A percentile compares a stretch with the other conserved stretches of the same genome.
Evolutionary conservation across 2,329 filamentous ascomycete genomes (phyloP).

Genomic region (Fusarium acutatum): DNA sequence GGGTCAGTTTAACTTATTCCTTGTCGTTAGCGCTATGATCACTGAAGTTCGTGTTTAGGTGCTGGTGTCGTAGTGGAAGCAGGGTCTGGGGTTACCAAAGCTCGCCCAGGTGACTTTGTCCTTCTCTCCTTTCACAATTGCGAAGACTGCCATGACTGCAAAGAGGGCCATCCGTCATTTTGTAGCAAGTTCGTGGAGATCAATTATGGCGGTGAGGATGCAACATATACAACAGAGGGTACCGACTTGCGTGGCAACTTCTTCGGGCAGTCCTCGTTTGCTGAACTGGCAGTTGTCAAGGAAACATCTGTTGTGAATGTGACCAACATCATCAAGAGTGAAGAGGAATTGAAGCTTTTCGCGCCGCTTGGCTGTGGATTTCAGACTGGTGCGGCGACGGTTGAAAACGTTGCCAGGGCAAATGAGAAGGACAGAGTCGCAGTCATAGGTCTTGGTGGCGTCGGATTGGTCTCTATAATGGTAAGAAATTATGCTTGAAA

Average conservation of each 20-base stretch:
- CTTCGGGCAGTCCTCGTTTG: not conserved
- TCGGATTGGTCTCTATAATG: not conserved
- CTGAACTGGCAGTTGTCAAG: not conserved
- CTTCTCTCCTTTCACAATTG: not conserved
- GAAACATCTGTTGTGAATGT: not conserved
- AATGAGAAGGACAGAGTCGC: not conserved
- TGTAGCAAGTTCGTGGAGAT: not conserved
- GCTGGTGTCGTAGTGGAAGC: not conserved
- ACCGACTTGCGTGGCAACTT: not conserved
- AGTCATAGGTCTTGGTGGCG: not conserved
- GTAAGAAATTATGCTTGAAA: not conserved
- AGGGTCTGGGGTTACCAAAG: not conserved
- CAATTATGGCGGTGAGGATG: not conserved
- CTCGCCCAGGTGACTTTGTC: not conserved
- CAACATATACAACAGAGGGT: not conserved
- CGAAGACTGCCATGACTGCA: not conserved
- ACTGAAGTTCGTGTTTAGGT: not conserved
- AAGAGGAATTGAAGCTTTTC: not conserved
- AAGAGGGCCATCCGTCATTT: not conserved
- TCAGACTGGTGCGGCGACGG: not conserved
- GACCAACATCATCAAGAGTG: not conserved
- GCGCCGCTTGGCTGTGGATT: not conserved
- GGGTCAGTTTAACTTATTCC: not conserved
- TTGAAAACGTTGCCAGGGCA: not conserved
- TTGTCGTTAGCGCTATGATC: not conserved